Percentiles rank a stretch among this genome's conserved stretches.
phyloP scores from a whole-genome alignment of 208 protist species.

The Trypanosoma caninum region DNA sequence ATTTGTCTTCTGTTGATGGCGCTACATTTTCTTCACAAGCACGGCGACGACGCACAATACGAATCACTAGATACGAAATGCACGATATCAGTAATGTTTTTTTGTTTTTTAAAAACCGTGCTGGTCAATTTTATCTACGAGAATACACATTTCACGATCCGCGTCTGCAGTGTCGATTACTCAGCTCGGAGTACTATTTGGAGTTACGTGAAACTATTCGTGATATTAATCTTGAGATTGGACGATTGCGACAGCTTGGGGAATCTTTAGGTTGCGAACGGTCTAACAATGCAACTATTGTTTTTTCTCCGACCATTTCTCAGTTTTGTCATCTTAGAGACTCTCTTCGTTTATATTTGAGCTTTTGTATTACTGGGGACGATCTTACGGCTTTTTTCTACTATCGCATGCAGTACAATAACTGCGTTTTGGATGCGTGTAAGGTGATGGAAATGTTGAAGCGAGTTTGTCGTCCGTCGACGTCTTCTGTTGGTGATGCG shows the following conservation, averaged over 20 bases:
- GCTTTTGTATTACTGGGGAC: constrained; percentile 60
- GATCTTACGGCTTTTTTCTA: constrained; percentile 57
- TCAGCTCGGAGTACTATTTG: constrained; percentile 60
- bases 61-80: constrained; percentile 63
- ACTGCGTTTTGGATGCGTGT: constrained; percentile 24
- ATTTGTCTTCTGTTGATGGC: neutral
- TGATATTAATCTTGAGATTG: constrained; percentile 53
- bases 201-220: constrained; percentile 45
- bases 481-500: neutral
- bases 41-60: constrained; percentile 39
- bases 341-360: constrained; percentile 59
- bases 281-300: constrained; percentile 26
- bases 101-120: constrained; percentile 38
- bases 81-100: constrained; percentile 70
- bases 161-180: constrained; percentile 43
- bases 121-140: constrained; percentile 54
- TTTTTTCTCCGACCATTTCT: constrained; percentile 66
- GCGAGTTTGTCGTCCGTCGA: constrained; percentile 36
- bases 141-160: constrained; percentile 66
- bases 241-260: constrained; percentile 29
- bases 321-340: constrained; percentile 60
- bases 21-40: neutral
- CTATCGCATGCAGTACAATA: constrained; percentile 49
- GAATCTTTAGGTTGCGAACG: neutral
- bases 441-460: constrained; percentile 35